Conservation (phyloP, 1,139 yeast genomes). For the Yamadazyma mexicana region DNA sequence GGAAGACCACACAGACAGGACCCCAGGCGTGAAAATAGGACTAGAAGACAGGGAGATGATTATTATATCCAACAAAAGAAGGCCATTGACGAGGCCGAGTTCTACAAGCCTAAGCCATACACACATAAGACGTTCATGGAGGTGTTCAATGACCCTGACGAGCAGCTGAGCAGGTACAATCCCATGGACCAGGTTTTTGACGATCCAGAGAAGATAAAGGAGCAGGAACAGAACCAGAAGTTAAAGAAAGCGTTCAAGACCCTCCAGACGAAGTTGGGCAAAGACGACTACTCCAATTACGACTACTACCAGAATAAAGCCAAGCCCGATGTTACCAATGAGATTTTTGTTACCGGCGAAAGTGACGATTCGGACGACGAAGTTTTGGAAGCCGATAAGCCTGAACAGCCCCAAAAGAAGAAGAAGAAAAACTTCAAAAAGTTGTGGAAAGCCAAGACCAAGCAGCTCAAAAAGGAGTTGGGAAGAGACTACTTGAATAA, state of each 20-base stretch:
- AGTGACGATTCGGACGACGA: conserved; percentile 23
- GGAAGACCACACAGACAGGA: background rate
- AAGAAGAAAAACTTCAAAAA: conserved; percentile 29
- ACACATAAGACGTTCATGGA: conserved; percentile 44
- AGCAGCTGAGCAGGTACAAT: conserved; percentile 31
- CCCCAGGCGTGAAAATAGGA: conserved; percentile 1
- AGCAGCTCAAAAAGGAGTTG: conserved; percentile 30
- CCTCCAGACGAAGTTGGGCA: conserved; percentile 31
- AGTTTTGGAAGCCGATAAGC: conserved; percentile 9
- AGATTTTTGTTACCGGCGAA: conserved; percentile 13
- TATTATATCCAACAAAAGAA: conserved; percentile 42
- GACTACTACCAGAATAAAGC: conserved; percentile 34
- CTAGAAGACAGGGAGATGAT: conserved; percentile 19
- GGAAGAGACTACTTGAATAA: conserved; percentile 32
- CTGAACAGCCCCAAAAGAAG: conserved; percentile 14
- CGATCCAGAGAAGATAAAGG: conserved; percentile 21
- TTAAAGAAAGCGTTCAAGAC: conserved; percentile 29
- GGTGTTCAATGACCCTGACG: conserved; percentile 37
- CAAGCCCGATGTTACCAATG: conserved; percentile 11
- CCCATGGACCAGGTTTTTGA: conserved; percentile 47
- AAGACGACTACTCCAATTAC: conserved; percentile 34
- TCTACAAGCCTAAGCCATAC: conserved; percentile 36
- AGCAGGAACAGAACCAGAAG: conserved; percentile 22
- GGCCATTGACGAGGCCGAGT: conserved; percentile 32
- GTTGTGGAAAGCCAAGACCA: conserved; percentile 25